Conservation (phyloP, 139 green algal species). For the Closterium sp. region DNA sequence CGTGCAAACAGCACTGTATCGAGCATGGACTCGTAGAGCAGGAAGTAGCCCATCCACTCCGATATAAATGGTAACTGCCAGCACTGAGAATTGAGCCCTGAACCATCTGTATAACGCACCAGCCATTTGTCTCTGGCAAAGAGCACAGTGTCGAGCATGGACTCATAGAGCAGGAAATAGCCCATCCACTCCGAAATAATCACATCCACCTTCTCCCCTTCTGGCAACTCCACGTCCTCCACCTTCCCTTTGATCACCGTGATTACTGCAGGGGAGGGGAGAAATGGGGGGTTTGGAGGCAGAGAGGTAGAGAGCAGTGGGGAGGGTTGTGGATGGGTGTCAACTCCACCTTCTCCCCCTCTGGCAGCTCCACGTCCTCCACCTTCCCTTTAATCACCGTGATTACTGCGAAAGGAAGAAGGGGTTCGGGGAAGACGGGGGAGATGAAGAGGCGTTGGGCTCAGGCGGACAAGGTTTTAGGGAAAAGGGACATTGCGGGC, state of each 20-base stretch:
- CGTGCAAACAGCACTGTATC: slow-evolving; percentile 83
- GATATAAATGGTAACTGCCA: slow-evolving; percentile 58
- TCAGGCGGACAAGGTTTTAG: too few species aligned
- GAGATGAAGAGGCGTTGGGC: too few species aligned
- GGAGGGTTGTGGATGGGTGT: too few species aligned
- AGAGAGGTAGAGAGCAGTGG: too few species aligned
- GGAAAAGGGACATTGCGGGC: too few species aligned
- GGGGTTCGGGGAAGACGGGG: too few species aligned
- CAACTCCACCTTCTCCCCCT: too few species aligned
- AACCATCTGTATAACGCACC: too few species aligned
- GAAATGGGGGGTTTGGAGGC: too few species aligned
- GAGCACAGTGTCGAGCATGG: slow-evolving; percentile 89
- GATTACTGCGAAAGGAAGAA: background rate
- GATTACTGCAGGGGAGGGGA: slow-evolving; percentile 44
- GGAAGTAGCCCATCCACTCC: slow-evolving; percentile 91
- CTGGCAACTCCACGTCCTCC: slow-evolving; percentile 72
- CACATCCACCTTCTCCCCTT: slow-evolving; percentile 76
- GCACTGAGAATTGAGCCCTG: too few species aligned
- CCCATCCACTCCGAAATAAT: slow-evolving; percentile 95
- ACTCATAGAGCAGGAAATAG: slow-evolving; percentile 85
- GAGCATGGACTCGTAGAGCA: slow-evolving; percentile 88
- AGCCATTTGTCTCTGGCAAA: slow-evolving; percentile 80
- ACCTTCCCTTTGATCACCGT: slow-evolving; percentile 87
- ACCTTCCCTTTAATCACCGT: too few species aligned
- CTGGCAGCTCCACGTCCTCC: too few species aligned